phyloP scores from a whole-genome alignment of 2,329 filamentous ascomycete species.

The Fusarium transvaalense region DNA sequence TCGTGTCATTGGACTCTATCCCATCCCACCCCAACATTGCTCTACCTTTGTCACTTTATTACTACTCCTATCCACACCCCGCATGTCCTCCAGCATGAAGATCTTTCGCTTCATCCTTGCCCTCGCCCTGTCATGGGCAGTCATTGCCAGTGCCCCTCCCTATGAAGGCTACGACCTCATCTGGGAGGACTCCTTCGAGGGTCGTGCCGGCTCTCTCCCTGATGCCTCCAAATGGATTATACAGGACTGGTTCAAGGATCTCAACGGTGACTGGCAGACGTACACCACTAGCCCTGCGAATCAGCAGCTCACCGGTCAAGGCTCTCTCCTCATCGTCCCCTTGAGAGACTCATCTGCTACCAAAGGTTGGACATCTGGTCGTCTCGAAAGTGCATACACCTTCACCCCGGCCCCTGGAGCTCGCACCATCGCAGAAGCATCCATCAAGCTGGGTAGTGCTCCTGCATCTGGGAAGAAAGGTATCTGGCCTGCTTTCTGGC shows the following conservation, averaged over 20 bases:
- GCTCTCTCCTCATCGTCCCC: constrained; percentile 63
- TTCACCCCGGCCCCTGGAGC: constrained; percentile 58
- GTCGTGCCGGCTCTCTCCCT: constrained; percentile 53
- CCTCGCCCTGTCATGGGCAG: background rate
- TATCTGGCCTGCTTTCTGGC: constrained; percentile 51
- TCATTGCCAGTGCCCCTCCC: constrained; percentile 46
- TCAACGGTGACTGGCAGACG: constrained; percentile 33
- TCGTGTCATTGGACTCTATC: no score
- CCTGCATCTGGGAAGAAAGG: constrained; percentile 56
- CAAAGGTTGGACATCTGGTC: constrained; percentile 62
- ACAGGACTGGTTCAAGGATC: constrained; percentile 13
- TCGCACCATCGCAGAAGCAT: constrained; percentile 57
- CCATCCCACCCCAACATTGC: no score
- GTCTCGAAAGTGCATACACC: constrained; percentile 61
- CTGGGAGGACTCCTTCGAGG: constrained; percentile 61
- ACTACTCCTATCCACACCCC: no score
- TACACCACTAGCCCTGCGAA: constrained; percentile 52
- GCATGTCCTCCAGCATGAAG: background rate
- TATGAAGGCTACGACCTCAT: constrained; percentile 56
- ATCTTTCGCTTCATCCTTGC: background rate
- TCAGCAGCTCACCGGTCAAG: constrained; percentile 62
- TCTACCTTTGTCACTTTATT: no score
- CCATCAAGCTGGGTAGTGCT: constrained; percentile 53
- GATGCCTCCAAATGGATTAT: constrained; percentile 59
- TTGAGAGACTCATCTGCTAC: constrained; percentile 49